Conservation (phyloP, 1,284 basidiomycete species). For the Xanthoconium separans region DNA sequence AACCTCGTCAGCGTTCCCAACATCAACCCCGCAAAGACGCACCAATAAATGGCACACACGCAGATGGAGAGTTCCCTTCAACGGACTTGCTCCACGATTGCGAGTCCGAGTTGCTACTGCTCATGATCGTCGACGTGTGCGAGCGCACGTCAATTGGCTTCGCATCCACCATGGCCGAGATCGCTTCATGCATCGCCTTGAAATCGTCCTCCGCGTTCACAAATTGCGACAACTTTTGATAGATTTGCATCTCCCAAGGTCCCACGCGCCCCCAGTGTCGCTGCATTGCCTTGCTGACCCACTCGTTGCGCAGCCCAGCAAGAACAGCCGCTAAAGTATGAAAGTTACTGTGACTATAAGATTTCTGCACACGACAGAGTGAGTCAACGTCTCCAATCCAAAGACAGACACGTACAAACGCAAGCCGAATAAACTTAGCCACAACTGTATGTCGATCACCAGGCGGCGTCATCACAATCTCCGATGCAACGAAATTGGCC, state of each 20-base stretch:
- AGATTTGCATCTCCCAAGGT: conserved; percentile 74
- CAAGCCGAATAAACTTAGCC: conserved; percentile 82
- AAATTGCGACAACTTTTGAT: conserved; percentile 74
- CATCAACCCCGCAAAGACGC: conserved; percentile 22
- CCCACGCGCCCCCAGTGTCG: conserved; percentile 69
- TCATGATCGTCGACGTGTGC: conserved; percentile 49
- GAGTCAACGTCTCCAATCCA: conserved; percentile 3
- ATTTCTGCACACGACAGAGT: conserved; percentile 58
- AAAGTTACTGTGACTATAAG: conserved; percentile 79
- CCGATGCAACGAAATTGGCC: conserved; percentile 80
- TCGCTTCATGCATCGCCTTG: conserved; percentile 66
- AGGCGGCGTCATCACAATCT: conserved; percentile 70
- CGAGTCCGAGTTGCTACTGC: conserved; percentile 41
- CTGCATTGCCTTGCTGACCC: conserved; percentile 68
- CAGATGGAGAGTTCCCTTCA: conserved; percentile 46
- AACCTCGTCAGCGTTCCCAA: not conserved
- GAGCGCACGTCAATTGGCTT: conserved; percentile 53
- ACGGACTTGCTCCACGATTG: conserved; percentile 42
- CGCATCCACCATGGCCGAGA: conserved; percentile 63
- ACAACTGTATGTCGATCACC: conserved; percentile 67
- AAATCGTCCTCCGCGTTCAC: conserved; percentile 72
- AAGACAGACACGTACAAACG: conserved; percentile 61
- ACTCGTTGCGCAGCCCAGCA: conserved; percentile 72
- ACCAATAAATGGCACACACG: conserved; percentile 82
- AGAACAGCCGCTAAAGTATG: conserved; percentile 82